Evolutionary conservation across 108 stramenopile genomes (phyloP).

Genomic region (Fragilaria radians): DNA sequence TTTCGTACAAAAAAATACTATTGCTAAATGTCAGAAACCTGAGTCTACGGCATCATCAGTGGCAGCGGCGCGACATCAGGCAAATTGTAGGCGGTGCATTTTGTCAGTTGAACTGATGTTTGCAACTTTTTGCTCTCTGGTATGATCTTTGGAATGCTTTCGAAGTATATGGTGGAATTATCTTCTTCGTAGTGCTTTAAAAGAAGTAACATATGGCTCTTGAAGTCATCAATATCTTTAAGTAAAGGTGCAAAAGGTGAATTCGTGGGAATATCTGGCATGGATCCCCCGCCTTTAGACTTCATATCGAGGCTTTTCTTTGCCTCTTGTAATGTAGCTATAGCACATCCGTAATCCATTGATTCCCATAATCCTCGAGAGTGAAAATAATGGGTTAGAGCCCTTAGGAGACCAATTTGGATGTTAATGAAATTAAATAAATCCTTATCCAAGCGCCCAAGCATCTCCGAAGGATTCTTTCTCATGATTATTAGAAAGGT

Average conservation of each 20-base stretch:
- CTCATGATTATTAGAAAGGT: slow-evolving; percentile 55
- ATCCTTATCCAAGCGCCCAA: slow-evolving; percentile 60
- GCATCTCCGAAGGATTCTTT: slow-evolving; percentile 50
- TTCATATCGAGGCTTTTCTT: slow-evolving; percentile 39
- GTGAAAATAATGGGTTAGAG: slow-evolving; percentile 64
- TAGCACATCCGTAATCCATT: slow-evolving; percentile 63
- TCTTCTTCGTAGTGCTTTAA: slow-evolving; percentile 75
- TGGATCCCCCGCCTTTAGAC: slow-evolving; percentile 16
- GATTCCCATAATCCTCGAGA: slow-evolving; percentile 63
- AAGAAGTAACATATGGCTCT: slow-evolving; percentile 51
- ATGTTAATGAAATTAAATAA: slow-evolving; percentile 77
- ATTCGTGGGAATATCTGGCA: slow-evolving; percentile 66
- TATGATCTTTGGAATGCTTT: slow-evolving; percentile 70
- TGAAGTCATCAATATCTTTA: slow-evolving; percentile 60
- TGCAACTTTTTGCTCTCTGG: slow-evolving; percentile 56
- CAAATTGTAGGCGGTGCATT: slow-evolving; percentile 53
- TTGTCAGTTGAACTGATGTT: slow-evolving; percentile 52
- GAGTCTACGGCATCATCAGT: no score
- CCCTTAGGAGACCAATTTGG: slow-evolving; percentile 61
- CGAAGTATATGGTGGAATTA: slow-evolving; percentile 76
- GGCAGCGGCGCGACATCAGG: no score
- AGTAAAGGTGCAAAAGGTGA: slow-evolving; percentile 44
- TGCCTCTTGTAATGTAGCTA: slow-evolving; percentile 75
- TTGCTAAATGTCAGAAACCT: no score
- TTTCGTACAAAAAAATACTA: no score